A percentile compares a stretch with the other conserved stretches of the same genome.
Evolutionary conservation across 1,284 basidiomycete species (phyloP).

Genomic region (Trichosporon sp.): DNA sequence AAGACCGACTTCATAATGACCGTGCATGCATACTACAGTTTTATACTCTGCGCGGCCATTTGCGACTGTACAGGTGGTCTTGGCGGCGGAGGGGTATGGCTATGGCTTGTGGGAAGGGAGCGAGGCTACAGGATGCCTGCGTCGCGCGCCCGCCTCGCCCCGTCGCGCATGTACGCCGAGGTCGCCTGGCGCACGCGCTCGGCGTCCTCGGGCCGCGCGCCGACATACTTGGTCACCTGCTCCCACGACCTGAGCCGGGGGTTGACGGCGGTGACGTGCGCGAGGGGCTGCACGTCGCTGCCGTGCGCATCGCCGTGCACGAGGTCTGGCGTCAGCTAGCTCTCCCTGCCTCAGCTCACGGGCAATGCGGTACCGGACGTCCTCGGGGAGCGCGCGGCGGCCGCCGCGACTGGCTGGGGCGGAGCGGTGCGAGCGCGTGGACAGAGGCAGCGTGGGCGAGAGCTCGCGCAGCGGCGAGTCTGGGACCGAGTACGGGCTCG

Average conservation of each 20-base stretch:
- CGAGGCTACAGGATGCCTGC: not conserved
- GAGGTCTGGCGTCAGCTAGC: slow-evolving; percentile 12
- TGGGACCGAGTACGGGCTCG: not conserved
- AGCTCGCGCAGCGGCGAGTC: slow-evolving; percentile 4
- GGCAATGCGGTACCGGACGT: slow-evolving; percentile 8
- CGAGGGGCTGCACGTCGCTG: not conserved
- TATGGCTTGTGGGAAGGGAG: not conserved
- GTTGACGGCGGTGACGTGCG: slow-evolving; percentile 3
- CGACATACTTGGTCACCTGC: slow-evolving; percentile 5
- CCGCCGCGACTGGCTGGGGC: not conserved
- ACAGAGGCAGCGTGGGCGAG: not conserved
- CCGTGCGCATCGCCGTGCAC: not conserved
- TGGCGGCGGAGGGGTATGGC: not conserved
- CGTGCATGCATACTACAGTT: not conserved
- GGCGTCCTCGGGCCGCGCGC: slow-evolving; percentile 5
- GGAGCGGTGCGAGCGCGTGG: not conserved
- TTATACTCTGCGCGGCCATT: not conserved
- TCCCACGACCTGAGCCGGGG: slow-evolving; percentile 1
- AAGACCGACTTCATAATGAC: not conserved
- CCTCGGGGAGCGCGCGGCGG: not conserved
- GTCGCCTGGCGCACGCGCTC: slow-evolving; percentile 17
- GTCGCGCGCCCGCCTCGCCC: not conserved
- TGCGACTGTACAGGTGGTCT: not conserved
- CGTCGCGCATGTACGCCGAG: slow-evolving; percentile 2
- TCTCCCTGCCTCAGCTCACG: not conserved